Evolutionary conservation across 1,284 basidiomycete genomes (phyloP).

Genomic region (Boletus albobrunnescens): DNA sequence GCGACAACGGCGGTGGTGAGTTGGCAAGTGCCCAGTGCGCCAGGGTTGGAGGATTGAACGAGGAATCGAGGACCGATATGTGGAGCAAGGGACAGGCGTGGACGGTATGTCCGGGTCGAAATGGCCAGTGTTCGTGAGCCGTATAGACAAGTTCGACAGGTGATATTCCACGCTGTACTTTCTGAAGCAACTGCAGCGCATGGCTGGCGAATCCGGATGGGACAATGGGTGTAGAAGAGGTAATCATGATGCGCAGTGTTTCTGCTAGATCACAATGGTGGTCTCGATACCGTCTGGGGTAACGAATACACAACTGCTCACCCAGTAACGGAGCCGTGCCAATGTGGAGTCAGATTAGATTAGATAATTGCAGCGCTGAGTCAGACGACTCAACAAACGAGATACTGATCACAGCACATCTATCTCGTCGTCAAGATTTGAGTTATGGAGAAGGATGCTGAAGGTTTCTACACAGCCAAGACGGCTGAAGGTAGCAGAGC

Average conservation of each 20-base stretch:
- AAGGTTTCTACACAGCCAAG: constrained; percentile 64
- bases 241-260: constrained; percentile 13
- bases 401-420: background rate
- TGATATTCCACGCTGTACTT: constrained; percentile 45
- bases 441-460: constrained; percentile 64
- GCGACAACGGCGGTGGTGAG: constrained; percentile 33
- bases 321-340: background rate
- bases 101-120: constrained; percentile 26
- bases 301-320: constrained; percentile 3
- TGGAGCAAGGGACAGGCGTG: constrained; percentile 32
- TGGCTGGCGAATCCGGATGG: constrained; percentile 27
- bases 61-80: constrained; percentile 81
- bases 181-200: constrained; percentile 37
- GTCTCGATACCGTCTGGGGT: background rate
- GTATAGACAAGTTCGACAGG: constrained; percentile 52
- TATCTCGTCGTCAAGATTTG: constrained; percentile 9
- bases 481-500: constrained; percentile 24
- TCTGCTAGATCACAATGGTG: background rate
- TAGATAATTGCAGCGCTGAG: constrained; percentile 25
- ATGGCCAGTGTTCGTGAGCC: constrained; percentile 57
- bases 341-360: constrained; percentile 17
- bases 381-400: constrained; percentile 12
- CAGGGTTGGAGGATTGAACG: constrained; percentile 90
- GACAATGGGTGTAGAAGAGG: constrained; percentile 3
- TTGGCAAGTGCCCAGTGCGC: constrained; percentile 82